A percentile compares a stretch with the other conserved stretches of the same genome.
These are phyloP conservation scores for Punctularia strigosozonata DNA, from an alignment of 768 basidiomycete species.

Conservation along the genomic window DNA sequence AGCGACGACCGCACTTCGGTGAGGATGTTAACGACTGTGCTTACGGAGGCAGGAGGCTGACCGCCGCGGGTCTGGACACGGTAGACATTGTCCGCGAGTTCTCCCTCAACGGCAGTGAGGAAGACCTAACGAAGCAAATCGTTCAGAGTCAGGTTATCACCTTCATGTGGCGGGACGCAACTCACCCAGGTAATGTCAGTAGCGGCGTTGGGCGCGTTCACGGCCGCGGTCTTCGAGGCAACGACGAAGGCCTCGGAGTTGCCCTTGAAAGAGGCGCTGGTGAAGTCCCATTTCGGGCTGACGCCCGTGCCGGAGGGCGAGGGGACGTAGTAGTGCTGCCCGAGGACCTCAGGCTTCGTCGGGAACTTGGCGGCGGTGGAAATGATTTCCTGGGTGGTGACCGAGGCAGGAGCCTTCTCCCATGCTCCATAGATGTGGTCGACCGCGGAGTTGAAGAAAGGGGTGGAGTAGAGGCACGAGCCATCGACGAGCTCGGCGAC, in stretches of 20 bases:
- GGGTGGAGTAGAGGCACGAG: conserved; percentile 30
- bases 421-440: conserved; percentile 21
- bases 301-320: conserved; percentile 31
- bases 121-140: no score
- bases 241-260: conserved; percentile 35
- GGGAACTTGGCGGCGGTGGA: conserved; percentile 4
- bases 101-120: conserved; percentile 31
- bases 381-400: conserved; percentile 12
- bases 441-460: conserved; percentile 18
- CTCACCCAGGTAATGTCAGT: conserved; percentile 45
- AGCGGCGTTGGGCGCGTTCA: conserved; percentile 28
- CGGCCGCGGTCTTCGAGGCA: conserved; percentile 27
- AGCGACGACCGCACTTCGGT: not conserved
- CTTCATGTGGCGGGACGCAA: no score
- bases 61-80: conserved; percentile 42
- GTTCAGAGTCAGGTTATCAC: no score
- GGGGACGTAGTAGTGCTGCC: conserved; percentile 47
- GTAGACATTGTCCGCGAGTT: conserved; percentile 38
- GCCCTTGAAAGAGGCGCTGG: conserved; percentile 26
- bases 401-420: conserved; percentile 10
- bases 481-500: conserved; percentile 44
- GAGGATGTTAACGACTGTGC: conserved; percentile 7
- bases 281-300: conserved; percentile 47
- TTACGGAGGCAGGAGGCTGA: conserved; percentile 37
- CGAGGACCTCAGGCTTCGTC: conserved; percentile 19